Percentiles rank a stretch among this genome's conserved stretches.
Conservation (phyloP, 495 filamentous ascomycete species). For the Podospora appendiculata region DNA sequence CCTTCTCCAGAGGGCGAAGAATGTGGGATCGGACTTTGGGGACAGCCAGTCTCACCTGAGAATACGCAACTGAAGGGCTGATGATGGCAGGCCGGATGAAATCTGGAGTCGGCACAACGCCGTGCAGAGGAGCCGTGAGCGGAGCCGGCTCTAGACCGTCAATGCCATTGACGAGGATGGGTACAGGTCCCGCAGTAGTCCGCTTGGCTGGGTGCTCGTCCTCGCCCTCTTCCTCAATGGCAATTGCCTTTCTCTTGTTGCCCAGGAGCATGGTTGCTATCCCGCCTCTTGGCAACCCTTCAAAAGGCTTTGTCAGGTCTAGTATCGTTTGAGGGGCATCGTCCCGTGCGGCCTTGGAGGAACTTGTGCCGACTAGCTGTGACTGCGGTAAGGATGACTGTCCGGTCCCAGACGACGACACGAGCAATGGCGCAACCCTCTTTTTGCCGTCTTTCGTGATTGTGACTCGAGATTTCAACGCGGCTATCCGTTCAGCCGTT, state of each 20-base stretch:
- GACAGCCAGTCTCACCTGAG: constrained; percentile 81
- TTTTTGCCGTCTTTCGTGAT: constrained; percentile 97
- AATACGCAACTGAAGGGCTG: constrained; percentile 70
- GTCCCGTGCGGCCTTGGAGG: constrained; percentile 49
- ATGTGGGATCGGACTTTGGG: constrained; percentile 82
- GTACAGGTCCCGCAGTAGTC: constrained; percentile 56
- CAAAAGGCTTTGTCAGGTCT: constrained; percentile 89
- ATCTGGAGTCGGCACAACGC: constrained; percentile 68
- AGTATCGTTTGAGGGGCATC: constrained; percentile 80
- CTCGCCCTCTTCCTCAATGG: constrained; percentile 56
- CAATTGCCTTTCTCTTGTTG: constrained; percentile 79
- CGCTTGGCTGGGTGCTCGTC: constrained; percentile 57
- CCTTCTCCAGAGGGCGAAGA: constrained; percentile 53
- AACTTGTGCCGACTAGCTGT: constrained; percentile 65
- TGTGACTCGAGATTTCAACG: constrained; percentile 81
- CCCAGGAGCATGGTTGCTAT: constrained; percentile 78
- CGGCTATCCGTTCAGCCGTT: constrained; percentile 58
- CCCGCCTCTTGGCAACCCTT: constrained; percentile 86
- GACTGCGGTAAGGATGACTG: constrained; percentile 83
- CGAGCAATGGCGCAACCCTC: constrained; percentile 81
- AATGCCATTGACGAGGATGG: constrained; percentile 65
- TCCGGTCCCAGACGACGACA: constrained; percentile 75
- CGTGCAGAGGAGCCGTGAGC: constrained; percentile 42
- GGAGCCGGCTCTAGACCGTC: constrained; percentile 69
- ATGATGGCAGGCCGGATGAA: constrained; percentile 82